Evolutionary conservation across 176 grass and related monocot species (phyloP).

Genomic region (maize (Zea mays)): Zm-B73-REFERENCE-NAM-5.0 NC_050098.1:8969001-8969500

Average conservation of each 20-base stretch:
- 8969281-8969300: background rate
- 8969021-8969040: background rate
- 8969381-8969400: conserved; percentile 74
- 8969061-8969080: background rate
- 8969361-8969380: conserved; percentile 19
- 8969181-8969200: background rate
- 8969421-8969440: conserved; percentile 57
- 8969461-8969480: conserved; percentile 84
- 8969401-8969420: conserved; percentile 80
- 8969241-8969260: background rate
- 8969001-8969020: background rate
- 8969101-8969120: background rate
- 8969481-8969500: conserved; percentile 68
- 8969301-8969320: conserved; percentile 5
- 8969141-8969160: conserved; percentile 3
- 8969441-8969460: conserved; percentile 70
- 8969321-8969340: conserved; percentile 36
- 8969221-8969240: background rate
- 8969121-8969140: background rate
- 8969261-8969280: background rate
- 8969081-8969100: background rate
- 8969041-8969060: background rate
- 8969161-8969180: background rate
- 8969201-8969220: background rate
- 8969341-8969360: conserved; percentile 21